Evolutionary conservation across 2,329 filamentous ascomycete species (phyloP), one percentile per base, ranked within the genome.

Genomic region (Fusarium secorum): DNA sequence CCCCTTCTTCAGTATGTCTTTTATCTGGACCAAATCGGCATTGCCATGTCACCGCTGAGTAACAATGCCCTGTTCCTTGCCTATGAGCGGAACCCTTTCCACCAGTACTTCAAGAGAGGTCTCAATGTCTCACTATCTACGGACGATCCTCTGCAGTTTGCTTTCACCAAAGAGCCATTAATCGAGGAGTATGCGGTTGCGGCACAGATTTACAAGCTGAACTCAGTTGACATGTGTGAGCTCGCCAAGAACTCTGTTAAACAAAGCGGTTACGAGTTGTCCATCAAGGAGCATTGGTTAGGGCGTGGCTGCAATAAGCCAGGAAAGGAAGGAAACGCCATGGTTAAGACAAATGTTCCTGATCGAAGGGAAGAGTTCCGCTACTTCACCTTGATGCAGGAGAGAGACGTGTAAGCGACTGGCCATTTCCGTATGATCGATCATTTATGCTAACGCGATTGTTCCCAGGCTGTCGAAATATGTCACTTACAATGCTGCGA

Each of bases 141-240:
- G 0, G 96, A 99, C 77, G 96, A 99, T 78, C 96, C 96, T 26
- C 86, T 99, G 49, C 96, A 99, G 78, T 99, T 99, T 79, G 96
- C 96, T 4, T 99, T 98, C 78, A 99, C 96, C 10, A 99, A 98
- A 77, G 96, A 99, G 80, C 96, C 96, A 2, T 83, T 99, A 62
- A 99, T 99, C 73, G 96, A 99, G 80, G 96, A 99, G 79, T 99
- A 99, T 78, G 95, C 95, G 0, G 96, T 99, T 13, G 96, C 96
- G 7, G 96, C 96, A 8, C 96, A 99, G 81, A 99, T 99, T 64
- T 99, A 98, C 84, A 98, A 98, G 83, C 89, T 99, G 41, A 97
- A 91, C 77, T 92, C 95, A 2, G 95, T 98, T 7, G 96, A 99
- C 77, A 99, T 99, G 96, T 98, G 96, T 78, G 96, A 99, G 82